phyloP scores from a whole-genome alignment of 352 stramenopile species.

The Pythium utonaiense region DNA sequence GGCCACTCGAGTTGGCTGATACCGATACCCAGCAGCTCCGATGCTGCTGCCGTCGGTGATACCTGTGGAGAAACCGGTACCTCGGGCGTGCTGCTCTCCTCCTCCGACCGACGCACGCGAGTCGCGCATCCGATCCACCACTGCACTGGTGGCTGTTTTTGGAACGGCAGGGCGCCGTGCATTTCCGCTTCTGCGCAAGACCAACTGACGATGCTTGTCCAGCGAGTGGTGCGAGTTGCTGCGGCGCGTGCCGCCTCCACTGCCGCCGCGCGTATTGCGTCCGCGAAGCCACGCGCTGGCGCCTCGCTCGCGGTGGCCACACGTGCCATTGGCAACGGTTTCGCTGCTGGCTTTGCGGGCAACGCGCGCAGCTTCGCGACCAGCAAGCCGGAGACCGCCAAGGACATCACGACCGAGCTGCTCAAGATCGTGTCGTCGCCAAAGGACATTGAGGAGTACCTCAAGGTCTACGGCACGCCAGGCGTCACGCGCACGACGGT shows the following conservation, averaged over 20 bases:
- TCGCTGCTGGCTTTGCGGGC: not conserved
- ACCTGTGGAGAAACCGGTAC: too few species aligned
- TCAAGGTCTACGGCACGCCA: conserved; percentile 68
- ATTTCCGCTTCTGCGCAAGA: conserved; percentile 21
- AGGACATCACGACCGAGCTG: conserved; percentile 59
- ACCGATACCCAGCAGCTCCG: too few species aligned
- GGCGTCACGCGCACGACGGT: conserved; percentile 73
- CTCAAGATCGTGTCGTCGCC: conserved; percentile 56
- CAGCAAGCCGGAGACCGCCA: conserved; percentile 28
- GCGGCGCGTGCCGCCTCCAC: not conserved
- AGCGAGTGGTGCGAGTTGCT: conserved; percentile 12
- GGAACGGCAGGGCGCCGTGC: not conserved
- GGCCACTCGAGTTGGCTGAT: too few species aligned
- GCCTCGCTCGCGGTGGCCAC: not conserved
- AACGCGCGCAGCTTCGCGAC: conserved; percentile 8
- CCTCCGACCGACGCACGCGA: conserved; percentile 1
- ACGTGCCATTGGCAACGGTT: not conserved
- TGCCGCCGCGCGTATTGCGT: conserved; percentile 1
- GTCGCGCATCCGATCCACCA: not conserved
- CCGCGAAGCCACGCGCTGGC: not conserved
- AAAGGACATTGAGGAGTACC: conserved; percentile 61
- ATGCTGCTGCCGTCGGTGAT: too few species aligned
- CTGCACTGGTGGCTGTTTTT: not conserved
- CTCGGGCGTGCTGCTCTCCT: not conserved
- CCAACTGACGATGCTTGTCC: conserved; percentile 19